phyloP scores from a whole-genome alignment of 768 basidiomycete species.

The Mycena alexandri region DNA sequence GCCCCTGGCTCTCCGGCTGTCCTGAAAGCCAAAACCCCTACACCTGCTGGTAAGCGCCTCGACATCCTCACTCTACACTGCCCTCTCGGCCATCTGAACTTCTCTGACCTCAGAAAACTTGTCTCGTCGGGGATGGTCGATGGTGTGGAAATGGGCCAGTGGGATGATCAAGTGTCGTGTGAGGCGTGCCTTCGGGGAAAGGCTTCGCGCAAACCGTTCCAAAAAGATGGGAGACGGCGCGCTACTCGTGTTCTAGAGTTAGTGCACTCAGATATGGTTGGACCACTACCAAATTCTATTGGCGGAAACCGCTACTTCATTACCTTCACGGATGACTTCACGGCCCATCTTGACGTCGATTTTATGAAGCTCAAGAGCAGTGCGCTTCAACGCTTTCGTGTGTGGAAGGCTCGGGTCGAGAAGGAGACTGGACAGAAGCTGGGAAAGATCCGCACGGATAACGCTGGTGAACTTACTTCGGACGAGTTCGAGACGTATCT shows the following conservation, averaged over 20 bases:
- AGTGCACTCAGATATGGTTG: not conserved
- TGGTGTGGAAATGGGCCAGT: not conserved
- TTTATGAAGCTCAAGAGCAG: too few species aligned
- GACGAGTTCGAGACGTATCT: too few species aligned
- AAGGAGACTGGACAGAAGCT: too few species aligned
- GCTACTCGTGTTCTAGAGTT: not conserved
- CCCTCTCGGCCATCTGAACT: not conserved
- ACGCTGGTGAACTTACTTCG: too few species aligned
- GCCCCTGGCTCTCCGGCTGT: not conserved
- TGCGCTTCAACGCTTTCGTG: too few species aligned
- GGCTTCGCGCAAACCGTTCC: not conserved
- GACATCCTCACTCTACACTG: not conserved
- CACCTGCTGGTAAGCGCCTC: conserved; percentile 4
- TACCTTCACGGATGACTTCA: too few species aligned
- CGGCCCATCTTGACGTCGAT: too few species aligned
- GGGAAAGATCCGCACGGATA: too few species aligned
- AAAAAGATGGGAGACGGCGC: not conserved
- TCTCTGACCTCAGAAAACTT: conserved; percentile 1
- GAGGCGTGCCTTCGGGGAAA: not conserved
- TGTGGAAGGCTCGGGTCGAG: too few species aligned
- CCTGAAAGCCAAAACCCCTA: not conserved
- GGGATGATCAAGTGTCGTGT: not conserved
- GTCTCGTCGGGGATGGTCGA: not conserved
- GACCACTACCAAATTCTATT: not conserved
- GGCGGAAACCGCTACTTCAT: too few species aligned